Evolutionary conservation across 129 eudicot genomes (phyloP).

Genomic region (Erigeron canadensis): DNA sequence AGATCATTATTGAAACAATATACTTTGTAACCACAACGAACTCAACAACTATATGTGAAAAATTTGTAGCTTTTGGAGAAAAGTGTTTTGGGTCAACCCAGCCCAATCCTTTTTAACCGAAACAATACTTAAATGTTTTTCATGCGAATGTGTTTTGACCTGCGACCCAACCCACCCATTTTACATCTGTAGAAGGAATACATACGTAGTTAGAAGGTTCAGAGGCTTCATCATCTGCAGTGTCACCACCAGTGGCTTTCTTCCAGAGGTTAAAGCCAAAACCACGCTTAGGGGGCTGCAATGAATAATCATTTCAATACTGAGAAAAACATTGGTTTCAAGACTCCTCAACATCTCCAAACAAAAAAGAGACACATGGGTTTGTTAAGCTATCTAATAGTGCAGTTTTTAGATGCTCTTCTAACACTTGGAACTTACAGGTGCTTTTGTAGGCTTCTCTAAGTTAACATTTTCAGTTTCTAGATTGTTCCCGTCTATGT

Average conservation of each 20-base stretch:
- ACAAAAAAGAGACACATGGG: background rate
- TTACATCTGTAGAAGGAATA: conserved; percentile 17
- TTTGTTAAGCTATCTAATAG: background rate
- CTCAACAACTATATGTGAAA: background rate
- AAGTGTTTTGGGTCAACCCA: background rate
- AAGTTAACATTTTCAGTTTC: conserved; percentile 36
- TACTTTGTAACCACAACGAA: background rate
- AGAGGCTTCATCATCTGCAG: conserved; percentile 46
- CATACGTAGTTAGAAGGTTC: conserved; percentile 59
- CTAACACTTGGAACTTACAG: conserved; percentile 37
- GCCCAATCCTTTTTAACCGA: background rate
- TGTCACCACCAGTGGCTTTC: conserved; percentile 38
- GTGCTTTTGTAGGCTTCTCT: conserved; percentile 58
- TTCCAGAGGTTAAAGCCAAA: conserved; percentile 41
- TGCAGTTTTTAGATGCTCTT: background rate
- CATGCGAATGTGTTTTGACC: background rate
- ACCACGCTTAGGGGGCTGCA: conserved; percentile 44
- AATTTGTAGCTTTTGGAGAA: background rate
- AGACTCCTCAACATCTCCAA: background rate
- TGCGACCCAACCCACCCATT: background rate
- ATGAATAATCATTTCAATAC: conserved; percentile 7
- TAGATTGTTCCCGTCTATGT: conserved; percentile 32
- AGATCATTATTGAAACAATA: background rate
- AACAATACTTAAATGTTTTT: background rate
- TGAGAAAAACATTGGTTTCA: background rate